Evolutionary conservation across 257 asterid genomes (phyloP), one percentile per base, ranked within the genome.

Genomic region (Nicotiana obtusifolia): DNA sequence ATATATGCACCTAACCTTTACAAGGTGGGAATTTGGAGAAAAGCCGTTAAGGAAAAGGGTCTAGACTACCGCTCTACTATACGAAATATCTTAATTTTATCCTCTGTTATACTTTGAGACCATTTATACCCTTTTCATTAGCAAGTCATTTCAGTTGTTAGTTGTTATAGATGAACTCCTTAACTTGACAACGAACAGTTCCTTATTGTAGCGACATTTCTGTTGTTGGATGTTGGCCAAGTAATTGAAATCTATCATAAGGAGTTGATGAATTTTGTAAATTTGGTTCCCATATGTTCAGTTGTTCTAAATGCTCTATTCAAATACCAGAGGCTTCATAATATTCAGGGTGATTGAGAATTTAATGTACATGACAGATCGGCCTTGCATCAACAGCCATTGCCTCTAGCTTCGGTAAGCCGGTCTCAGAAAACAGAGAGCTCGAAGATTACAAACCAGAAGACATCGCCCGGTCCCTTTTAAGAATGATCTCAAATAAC

Each of bases 331-430:
- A 71, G 22, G 35, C 78, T 71, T 44, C 59, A 67, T 67, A 69
- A 52, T 3, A 69, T 41, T 69, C 31, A 37, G 77, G 33, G 33
- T 41, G 56, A 69, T 41, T n/a, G 20, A 69, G 77, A 69, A n/a
- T 49, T 24, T 75, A 75, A 31, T 75, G 44, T 66, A 30, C 26
- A 30, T 26, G 68, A 44, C 91, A 95, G 98, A 89, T 95, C 84
- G 98, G 98, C 81, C 97, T 95, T 81, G 20, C 92, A 65, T 95
- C 97, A 69, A 93, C 97, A 41, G 85, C 91, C 31, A 95, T 95
- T 82, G 98, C 98, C 82, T 95, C 97, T 87, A 95, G 97, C 90
- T 93, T 93, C 59, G 97, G 98, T 52, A 94, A 93, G 93, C 91
- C 93, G 22, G 62, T 93, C 84, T 89, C 98, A n/a, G 91, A 88